phyloP scores from a whole-genome alignment of 305 asterid genomes.

The Plantago coronopus region DNA sequence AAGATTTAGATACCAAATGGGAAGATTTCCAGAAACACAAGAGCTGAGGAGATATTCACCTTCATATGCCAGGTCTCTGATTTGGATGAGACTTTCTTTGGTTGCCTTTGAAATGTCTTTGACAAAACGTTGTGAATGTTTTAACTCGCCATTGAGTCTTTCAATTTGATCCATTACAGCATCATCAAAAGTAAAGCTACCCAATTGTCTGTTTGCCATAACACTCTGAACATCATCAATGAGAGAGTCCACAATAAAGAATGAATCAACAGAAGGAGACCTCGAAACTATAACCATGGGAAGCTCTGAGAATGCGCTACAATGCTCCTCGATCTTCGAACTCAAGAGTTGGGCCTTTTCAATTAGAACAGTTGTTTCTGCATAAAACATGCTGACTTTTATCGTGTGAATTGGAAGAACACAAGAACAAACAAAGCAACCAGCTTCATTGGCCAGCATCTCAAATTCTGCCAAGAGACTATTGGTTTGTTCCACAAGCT shows the following conservation, averaged over 20 bases:
- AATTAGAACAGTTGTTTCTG: background rate
- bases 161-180: background rate
- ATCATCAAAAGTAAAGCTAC: background rate
- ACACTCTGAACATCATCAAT: conserved; percentile 2
- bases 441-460: conserved; percentile 7
- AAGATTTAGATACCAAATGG: conserved; percentile 14
- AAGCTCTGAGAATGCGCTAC: background rate
- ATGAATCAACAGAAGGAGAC: background rate
- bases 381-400: background rate
- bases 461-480: background rate
- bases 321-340: background rate
- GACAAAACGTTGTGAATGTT: background rate
- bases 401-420: background rate
- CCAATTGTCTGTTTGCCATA: background rate
- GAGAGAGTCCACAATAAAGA: conserved; percentile 1
- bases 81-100: background rate
- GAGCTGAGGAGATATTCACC: conserved; percentile 18
- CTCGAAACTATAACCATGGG: background rate
- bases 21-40: conserved; percentile 7
- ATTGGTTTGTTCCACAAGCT: background rate
- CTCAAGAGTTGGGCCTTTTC: background rate
- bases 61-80: conserved; percentile 24
- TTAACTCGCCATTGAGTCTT: conserved; percentile 12
- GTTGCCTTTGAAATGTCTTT: background rate
- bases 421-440: background rate